Evolutionary conservation across 2,329 filamentous ascomycete species (phyloP).

Genomic region (Colletotrichum viniferum): DNA sequence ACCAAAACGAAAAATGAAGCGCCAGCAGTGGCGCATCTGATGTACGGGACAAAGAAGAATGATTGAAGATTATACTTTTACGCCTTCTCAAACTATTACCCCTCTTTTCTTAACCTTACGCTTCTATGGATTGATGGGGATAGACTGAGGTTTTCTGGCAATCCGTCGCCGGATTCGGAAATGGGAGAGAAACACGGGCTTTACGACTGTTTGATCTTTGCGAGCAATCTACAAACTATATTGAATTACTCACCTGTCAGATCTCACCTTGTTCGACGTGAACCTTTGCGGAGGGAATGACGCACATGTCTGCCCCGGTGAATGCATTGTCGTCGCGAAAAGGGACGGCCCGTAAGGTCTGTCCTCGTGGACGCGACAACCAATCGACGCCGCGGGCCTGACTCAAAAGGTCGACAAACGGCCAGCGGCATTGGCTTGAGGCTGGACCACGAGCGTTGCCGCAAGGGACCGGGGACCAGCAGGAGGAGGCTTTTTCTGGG

Average conservation of each 20-base stretch:
- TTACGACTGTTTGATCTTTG: neutral
- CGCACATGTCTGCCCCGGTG: neutral
- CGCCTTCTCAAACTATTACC: slow-evolving; percentile 1
- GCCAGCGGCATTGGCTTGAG: neutral
- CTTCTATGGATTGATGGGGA: slow-evolving; percentile 31
- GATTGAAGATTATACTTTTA: slow-evolving; percentile 21
- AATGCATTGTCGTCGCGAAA: neutral
- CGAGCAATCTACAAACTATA: neutral
- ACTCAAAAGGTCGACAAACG: neutral
- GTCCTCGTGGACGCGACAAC: neutral
- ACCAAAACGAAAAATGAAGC: slow-evolving; percentile 20
- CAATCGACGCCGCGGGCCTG: neutral
- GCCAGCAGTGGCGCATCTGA: neutral
- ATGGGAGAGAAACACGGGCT: slow-evolving; percentile 19
- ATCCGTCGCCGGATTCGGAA: slow-evolving; percentile 50
- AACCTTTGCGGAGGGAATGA: neutral
- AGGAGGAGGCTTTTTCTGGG: neutral
- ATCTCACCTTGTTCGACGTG: too few relatives aligned
- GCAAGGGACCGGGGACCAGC: neutral
- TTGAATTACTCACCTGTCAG: neutral
- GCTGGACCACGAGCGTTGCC: neutral
- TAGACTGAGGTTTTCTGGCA: slow-evolving; percentile 40
- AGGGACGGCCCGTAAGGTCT: neutral
- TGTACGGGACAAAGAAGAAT: slow-evolving; percentile 28
- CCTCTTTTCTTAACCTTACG: slow-evolving; percentile 4